Percentiles rank a stretch among this genome's conserved stretches.
phyloP scores from a whole-genome alignment of 257 asterid genomes.

The Solanum peruvianum region DNA sequence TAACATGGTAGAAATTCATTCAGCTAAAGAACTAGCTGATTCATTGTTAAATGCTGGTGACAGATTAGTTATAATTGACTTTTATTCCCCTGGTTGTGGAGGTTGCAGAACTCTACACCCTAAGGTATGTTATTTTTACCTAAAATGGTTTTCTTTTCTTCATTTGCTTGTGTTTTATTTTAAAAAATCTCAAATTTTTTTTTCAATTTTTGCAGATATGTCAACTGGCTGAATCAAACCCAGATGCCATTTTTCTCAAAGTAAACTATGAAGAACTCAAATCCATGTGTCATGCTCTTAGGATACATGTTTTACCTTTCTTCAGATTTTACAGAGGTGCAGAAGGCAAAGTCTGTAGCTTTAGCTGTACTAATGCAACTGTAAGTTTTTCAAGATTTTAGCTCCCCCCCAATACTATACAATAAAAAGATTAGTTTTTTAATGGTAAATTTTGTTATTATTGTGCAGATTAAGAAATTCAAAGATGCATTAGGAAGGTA shows the following conservation, averaged over 20 bases:
- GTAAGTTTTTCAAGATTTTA: slow-evolving; percentile 24
- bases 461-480: slow-evolving; percentile 75
- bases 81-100: slow-evolving; percentile 95
- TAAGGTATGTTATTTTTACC: slow-evolving; percentile 35
- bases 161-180: neutral
- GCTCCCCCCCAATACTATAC: neutral
- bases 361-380: slow-evolving; percentile 93
- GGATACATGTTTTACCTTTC: slow-evolving; percentile 77
- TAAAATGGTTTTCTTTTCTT: neutral
- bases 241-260: slow-evolving; percentile 50
- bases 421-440: neutral
- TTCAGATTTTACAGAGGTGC: slow-evolving; percentile 85
- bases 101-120: slow-evolving; percentile 92
- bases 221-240: slow-evolving; percentile 75
- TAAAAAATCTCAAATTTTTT: neutral
- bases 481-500: slow-evolving; percentile 75
- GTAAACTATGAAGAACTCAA: slow-evolving; percentile 75
- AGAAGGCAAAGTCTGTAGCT: slow-evolving; percentile 67
- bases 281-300: slow-evolving; percentile 68
- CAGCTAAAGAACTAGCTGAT: slow-evolving; percentile 59
- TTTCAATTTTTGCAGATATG: slow-evolving; percentile 44
- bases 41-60: slow-evolving; percentile 66
- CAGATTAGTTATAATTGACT: slow-evolving; percentile 65
- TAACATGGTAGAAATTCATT: slow-evolving; percentile 72
- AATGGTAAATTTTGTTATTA: neutral